A percentile compares a stretch with the other conserved stretches of the same genome.
Conservation (phyloP, 768 basidiomycete species). For the Boletus rufocinnamomeus region DNA sequence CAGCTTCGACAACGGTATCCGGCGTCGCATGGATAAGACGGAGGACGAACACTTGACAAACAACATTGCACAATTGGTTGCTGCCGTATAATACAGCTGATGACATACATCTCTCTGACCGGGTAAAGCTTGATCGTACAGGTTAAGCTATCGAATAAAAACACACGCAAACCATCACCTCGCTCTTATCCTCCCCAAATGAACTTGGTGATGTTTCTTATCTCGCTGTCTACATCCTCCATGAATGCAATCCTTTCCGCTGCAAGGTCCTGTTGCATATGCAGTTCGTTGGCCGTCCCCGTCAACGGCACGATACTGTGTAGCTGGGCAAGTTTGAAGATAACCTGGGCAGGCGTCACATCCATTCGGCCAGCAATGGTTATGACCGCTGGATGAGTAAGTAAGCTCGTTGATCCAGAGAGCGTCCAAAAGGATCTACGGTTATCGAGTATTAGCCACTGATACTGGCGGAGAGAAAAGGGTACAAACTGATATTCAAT, state of each 20-base stretch:
- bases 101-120: slow-evolving; percentile 8
- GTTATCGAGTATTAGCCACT: neutral
- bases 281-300: slow-evolving; percentile 66
- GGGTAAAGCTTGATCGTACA: neutral
- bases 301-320: slow-evolving; percentile 71
- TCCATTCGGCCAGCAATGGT: slow-evolving; percentile 46
- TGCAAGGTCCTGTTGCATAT: slow-evolving; percentile 68
- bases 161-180: neutral
- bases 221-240: slow-evolving; percentile 29
- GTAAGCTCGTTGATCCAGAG: slow-evolving; percentile 68
- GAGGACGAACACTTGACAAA: neutral
- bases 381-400: slow-evolving; percentile 49
- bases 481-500: slow-evolving; percentile 70
- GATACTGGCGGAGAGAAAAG: neutral
- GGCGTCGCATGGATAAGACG: neutral
- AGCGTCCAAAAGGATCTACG: slow-evolving; percentile 86
- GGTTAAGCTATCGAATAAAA: slow-evolving; percentile 1
- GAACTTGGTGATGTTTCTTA: slow-evolving; percentile 28
- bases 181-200: slow-evolving; percentile 31
- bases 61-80: neutral
- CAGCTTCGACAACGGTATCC: slow-evolving; percentile 27
- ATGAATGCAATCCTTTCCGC: slow-evolving; percentile 41
- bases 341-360: slow-evolving; percentile 62
- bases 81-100: slow-evolving; percentile 5
- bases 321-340: slow-evolving; percentile 69